Evolutionary conservation across 345 rosid genomes (phyloP), one percentile per base, ranked within the genome.

Genomic region (Linum lewisii): DNA sequence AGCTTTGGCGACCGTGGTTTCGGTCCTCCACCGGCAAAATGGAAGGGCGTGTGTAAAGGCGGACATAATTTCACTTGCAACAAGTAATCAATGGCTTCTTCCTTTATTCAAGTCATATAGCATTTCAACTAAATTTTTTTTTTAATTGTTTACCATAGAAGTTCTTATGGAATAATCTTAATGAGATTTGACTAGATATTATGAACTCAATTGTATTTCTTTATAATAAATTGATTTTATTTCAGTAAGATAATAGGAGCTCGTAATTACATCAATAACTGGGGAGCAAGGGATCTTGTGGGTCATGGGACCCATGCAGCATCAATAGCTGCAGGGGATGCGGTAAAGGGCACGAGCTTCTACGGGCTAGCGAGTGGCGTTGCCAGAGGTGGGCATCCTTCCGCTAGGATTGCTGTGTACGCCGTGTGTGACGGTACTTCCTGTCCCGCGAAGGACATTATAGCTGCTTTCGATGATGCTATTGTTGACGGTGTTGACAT

Each of bases 401-500:
- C 78, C 8, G 76, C 84, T 6, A 77, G 91, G 64, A 62, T 82
- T 18, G 81, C 91, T 16, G 63, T 59, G 16, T 84, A 87, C 24
- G 65, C 44, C 62, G 81, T 72, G 7, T 86, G 89, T 24, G 1
- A 0, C 0, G n/a, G n/a, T n/a, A n/a, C n/a, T n/a, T n/a, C n/a
- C n/a, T n/a, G n/a, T n/a, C 0, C 0, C 1, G 1, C 11, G 0
- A 66, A 2, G n/a, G n/a, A n/a, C n/a, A n/a, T 81, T 10, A 49
- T 81, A 58, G 72, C 78, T 11, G 86, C 75, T 0, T 84, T 83
- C 15, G 95, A 82, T 34, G 95, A 86, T 44, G 86, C 87, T 0
- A 84, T 86, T 7, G 81, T 84, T 2, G 90, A 81, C 45, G 84
- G 81, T 22, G 87, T 83, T 1, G 89, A 81, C 53, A 14, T 82